A percentile compares a stretch with the other conserved stretches of the same genome.
Conservation (phyloP, 2,329 filamentous ascomycete genomes). For the Fusarium equiseti region DNA sequence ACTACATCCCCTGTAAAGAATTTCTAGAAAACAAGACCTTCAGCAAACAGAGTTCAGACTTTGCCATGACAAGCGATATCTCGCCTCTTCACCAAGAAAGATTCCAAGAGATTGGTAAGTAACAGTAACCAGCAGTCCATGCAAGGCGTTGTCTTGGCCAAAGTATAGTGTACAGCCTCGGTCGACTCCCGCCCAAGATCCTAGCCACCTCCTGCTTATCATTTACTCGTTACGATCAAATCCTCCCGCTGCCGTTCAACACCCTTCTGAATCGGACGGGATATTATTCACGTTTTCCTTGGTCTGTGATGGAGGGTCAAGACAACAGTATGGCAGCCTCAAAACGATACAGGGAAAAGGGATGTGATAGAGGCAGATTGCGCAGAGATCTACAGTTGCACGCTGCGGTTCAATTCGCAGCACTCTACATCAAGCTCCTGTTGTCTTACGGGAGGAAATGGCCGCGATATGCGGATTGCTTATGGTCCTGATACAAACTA, state of each 20-base stretch:
- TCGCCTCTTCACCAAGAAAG: not conserved
- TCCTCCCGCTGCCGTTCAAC: conserved; percentile 13
- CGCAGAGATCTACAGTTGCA: conserved; percentile 33
- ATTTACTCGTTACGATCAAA: conserved; percentile 18
- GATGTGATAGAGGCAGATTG: conserved; percentile 23
- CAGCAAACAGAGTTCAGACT: conserved; percentile 15
- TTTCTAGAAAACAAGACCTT: conserved; percentile 27
- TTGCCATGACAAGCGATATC: conserved; percentile 8
- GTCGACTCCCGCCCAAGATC: conserved; percentile 37
- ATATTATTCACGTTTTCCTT: conserved; percentile 37
- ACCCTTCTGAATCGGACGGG: conserved; percentile 23
- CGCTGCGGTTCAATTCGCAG: not conserved
- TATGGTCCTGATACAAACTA: not conserved
- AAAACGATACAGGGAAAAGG: not conserved
- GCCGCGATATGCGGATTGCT: conserved; percentile 16
- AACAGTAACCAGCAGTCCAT: conserved; percentile 7
- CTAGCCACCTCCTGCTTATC: conserved; percentile 33
- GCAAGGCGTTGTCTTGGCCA: not conserved
- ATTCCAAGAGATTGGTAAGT: conserved; percentile 6
- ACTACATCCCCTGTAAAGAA: conserved; percentile 18
- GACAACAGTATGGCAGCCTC: conserved; percentile 7
- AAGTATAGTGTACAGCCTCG: conserved; percentile 34
- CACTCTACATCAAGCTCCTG: not conserved
- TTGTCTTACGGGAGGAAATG: not conserved
- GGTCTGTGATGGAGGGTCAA: conserved; percentile 33